phyloP scores from a whole-genome alignment of 345 rosid species.

The Citrus inodora region DNA sequence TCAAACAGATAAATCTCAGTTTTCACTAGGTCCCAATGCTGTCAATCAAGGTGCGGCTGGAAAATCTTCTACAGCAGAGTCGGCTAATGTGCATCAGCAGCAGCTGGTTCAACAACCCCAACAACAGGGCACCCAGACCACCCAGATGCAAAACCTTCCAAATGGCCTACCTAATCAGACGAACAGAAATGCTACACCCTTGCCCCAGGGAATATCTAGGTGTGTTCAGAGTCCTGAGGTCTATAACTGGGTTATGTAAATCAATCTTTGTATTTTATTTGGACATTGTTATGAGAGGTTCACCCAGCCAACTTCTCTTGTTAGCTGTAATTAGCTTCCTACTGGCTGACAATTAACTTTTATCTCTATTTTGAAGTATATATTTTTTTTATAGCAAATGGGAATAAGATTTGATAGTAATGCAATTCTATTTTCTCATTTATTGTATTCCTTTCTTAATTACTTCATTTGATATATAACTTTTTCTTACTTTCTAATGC shows the following conservation, averaged over 20 bases:
- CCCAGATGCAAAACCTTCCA: conserved; percentile 58
- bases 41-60: conserved; percentile 40
- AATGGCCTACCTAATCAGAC: conserved; percentile 52
- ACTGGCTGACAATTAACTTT: conserved; percentile 15
- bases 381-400: neutral
- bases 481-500: neutral
- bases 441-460: conserved; percentile 10
- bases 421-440: conserved; percentile 1
- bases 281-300: conserved; percentile 31
- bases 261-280: conserved; percentile 39
- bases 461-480: conserved; percentile 6
- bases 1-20: conserved; percentile 59
- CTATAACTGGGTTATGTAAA: conserved; percentile 67
- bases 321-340: conserved; percentile 27
- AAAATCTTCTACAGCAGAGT: conserved; percentile 45
- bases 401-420: conserved; percentile 13
- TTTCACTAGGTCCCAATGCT: conserved; percentile 43
- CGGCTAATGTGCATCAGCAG: conserved; percentile 42
- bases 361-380: neutral
- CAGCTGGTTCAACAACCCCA: conserved; percentile 70
- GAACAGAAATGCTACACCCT: conserved; percentile 64
- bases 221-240: conserved; percentile 88
- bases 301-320: conserved; percentile 25
- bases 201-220: conserved; percentile 99
- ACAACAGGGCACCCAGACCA: conserved; percentile 53